These are phyloP conservation scores for Saitozyma podzolica DNA, from an alignment of 768 basidiomycete species.

Conservation along the genomic window DNA sequence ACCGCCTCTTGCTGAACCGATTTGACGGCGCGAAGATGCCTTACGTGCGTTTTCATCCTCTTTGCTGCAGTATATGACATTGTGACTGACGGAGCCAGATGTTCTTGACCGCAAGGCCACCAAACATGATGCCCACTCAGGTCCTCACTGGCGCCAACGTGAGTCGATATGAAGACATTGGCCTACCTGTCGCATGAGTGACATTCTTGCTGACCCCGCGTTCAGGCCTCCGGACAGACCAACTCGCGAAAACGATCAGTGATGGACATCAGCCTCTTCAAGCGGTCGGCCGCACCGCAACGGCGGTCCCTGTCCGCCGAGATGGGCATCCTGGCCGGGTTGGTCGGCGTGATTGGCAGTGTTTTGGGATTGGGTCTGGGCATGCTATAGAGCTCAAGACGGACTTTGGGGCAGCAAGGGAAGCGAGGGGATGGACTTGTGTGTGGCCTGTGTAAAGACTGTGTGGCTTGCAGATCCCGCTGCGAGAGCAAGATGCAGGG, in stretches of 20 bases:
- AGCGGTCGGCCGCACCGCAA: conserved; percentile 29
- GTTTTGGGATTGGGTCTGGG: conserved; percentile 7
- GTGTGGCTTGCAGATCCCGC: no score
- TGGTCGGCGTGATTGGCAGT: conserved; percentile 8
- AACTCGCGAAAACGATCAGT: conserved; percentile 37
- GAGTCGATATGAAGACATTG: conserved; percentile 13
- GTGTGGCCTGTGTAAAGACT: no score
- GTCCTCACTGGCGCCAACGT: conserved; percentile 58
- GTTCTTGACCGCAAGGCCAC: conserved; percentile 59
- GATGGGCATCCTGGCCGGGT: conserved; percentile 8
- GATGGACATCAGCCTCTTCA: conserved; percentile 29
- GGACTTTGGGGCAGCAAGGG: no score
- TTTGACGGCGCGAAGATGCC: conserved; percentile 76
- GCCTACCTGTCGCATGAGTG: neutral
- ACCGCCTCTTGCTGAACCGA: conserved; percentile 73
- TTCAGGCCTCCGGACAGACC: conserved; percentile 41
- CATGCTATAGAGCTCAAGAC: conserved; percentile 7
- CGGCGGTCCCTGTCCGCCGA: conserved; percentile 1
- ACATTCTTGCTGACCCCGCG: conserved; percentile 8
- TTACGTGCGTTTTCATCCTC: conserved; percentile 55
- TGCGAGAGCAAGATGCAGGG: no score
- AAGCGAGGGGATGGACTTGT: no score
- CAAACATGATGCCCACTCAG: conserved; percentile 82
- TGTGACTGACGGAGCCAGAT: conserved; percentile 28
- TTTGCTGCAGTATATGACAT: neutral